A percentile compares a stretch with the other conserved stretches of the same genome.
Evolutionary conservation across 2,329 filamentous ascomycete species (phyloP).

Genomic region (Colletotrichum sp.): DNA sequence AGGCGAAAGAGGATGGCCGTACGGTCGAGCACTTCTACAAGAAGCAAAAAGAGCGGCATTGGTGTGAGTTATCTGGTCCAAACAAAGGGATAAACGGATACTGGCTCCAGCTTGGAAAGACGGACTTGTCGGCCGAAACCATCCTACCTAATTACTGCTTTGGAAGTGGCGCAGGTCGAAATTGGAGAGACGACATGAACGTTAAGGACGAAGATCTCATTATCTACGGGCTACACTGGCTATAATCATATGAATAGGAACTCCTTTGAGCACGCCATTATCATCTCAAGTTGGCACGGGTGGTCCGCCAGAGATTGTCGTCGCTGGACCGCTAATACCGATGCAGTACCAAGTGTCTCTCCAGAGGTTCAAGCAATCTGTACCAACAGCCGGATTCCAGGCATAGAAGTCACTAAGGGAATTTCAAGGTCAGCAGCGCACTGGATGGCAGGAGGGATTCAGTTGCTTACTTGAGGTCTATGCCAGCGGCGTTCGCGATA

Average conservation of each 20-base stretch:
- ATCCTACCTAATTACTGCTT: background rate
- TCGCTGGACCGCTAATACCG: background rate
- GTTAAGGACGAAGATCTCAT: background rate
- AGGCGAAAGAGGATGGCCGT: constrained; percentile 8
- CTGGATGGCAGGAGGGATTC: background rate
- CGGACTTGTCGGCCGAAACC: background rate
- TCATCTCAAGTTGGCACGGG: background rate
- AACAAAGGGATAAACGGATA: constrained; percentile 24
- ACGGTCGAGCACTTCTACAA: constrained; percentile 22
- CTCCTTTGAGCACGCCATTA: background rate
- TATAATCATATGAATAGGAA: background rate
- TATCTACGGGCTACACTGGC: background rate
- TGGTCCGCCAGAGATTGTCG: background rate
- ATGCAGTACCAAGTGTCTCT: background rate
- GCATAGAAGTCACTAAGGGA: background rate
- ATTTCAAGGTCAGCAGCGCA: background rate
- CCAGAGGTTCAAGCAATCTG: background rate
- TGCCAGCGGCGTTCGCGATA: background rate
- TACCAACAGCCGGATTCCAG: background rate
- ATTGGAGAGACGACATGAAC: background rate
- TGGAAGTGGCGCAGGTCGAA: background rate
- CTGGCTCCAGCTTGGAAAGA: constrained; percentile 29
- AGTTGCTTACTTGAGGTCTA: background rate
- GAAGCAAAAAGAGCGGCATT: constrained; percentile 25
- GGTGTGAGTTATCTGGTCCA: constrained; percentile 21